Base-by-base conservation (phyloP, 306 rosid genomes). In the Vicia sativa region DNA sequence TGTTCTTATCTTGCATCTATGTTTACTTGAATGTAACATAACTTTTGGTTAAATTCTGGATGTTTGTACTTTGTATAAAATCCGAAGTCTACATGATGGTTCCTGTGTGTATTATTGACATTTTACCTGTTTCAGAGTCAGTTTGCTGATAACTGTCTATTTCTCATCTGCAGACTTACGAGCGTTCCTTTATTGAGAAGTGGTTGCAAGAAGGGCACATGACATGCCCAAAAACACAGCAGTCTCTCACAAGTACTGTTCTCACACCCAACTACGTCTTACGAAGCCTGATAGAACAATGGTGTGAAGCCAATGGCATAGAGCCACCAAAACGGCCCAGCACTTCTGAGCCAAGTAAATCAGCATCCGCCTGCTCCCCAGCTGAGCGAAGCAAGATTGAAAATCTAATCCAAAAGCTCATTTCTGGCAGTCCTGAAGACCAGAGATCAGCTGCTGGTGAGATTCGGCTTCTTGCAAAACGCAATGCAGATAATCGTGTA, bases 381-480 rank as follows among this genome's bases (percentile, higher is more conserved):
- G 91, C 95, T 12, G 97, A 95, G 72, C 89, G 79, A 63, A 75
- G 80, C 34, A 87, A 85, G 85, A 90, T 95, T 43, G 95, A 81
- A 55, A 65, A 31, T 73, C 92, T 95, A 49, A 84, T 93, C 65
- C 76, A 45, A 70, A 93, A 85, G 80, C 95, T 93, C 38, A 74
- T 73, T 48, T 90, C 87, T 39, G 85, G 74, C 16, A 81, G 65
- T 80, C 88, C 92, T 0, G 99, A 90, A 78, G 95, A 88, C 66
- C 90, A 88, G 75, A 84, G 93, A 80, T 78, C 87, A 44, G 99
- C 99, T 52, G 96, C 99, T 0, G 89, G 96, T 25, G 97, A 93
- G 78, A 86, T 93, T 81, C 99, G 99, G 59, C 99, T 95, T 71
- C 96, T 95, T 56, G 97, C 99, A 15, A 95, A 95, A 72, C 96